phyloP scores from a whole-genome alignment of 208 protist species.

The Porcisia deanei region DNA sequence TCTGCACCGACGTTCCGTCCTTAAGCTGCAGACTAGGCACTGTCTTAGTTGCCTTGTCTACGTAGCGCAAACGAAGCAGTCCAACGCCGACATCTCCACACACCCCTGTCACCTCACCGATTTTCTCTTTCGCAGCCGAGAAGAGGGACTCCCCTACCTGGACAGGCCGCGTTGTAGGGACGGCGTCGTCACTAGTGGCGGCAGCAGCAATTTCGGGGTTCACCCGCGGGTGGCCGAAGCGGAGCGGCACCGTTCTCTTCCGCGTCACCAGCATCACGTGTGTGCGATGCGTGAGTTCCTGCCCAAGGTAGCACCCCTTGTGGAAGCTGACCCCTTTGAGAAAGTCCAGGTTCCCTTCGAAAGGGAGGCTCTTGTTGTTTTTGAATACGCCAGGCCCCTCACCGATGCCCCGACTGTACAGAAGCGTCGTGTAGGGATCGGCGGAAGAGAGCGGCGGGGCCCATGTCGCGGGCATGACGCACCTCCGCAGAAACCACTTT shows the following conservation, averaged over 20 bases:
- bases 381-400: constrained; percentile 82
- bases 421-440: constrained; percentile 49
- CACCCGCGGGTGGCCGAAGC: constrained; percentile 22
- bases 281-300: constrained; percentile 95
- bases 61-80: constrained; percentile 75
- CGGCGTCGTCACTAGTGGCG: not conserved
- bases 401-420: constrained; percentile 72
- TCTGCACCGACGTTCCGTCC: constrained; percentile 39
- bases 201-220: not conserved
- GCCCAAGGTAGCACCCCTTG: constrained; percentile 97
- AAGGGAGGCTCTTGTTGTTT: constrained; percentile 74
- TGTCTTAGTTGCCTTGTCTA: constrained; percentile 47
- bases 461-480: constrained; percentile 18
- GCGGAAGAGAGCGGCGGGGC: constrained; percentile 8
- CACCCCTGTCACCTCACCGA: constrained; percentile 66
- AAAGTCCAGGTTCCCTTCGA: constrained; percentile 94
- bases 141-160: constrained; percentile 50
- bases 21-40: constrained; percentile 46
- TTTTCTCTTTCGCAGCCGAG: constrained; percentile 37
- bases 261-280: constrained; percentile 94
- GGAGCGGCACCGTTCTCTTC: constrained; percentile 90
- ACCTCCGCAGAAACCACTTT: constrained; percentile 21
- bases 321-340: constrained; percentile 90
- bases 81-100: constrained; percentile 56
- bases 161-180: constrained; percentile 1